phyloP scores from a whole-genome alignment of 768 basidiomycete genomes.

The Favolaschia claudopus region DNA sequence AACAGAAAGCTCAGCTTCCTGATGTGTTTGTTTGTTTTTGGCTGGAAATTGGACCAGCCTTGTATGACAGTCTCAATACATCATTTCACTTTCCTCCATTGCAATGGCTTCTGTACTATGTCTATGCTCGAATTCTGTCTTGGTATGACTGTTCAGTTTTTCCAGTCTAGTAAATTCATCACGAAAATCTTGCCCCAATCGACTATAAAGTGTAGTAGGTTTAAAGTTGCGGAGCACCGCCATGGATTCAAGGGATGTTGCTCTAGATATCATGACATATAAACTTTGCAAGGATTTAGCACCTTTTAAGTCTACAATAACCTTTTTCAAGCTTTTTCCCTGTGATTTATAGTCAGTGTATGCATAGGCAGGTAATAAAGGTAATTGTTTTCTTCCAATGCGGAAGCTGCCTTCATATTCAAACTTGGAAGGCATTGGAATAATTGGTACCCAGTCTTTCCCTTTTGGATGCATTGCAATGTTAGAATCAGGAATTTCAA shows the following conservation, averaged over 20 bases:
- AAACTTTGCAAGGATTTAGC: neutral
- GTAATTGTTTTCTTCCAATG: neutral
- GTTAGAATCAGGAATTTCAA: neutral
- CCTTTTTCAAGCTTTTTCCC: neutral
- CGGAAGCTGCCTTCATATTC: neutral
- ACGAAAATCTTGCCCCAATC: too few species aligned
- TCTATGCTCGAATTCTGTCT: too few species aligned
- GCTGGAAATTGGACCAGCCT: too few species aligned
- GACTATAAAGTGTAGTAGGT: too few species aligned
- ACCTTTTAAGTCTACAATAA: neutral
- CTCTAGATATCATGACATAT: neutral
- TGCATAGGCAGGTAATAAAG: neutral
- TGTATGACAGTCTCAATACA: too few species aligned
- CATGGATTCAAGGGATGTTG: neutral
- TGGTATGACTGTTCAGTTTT: too few species aligned
- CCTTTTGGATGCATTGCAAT: neutral
- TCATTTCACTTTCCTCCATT: too few species aligned
- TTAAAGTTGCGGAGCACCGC: neutral
- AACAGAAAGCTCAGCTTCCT: too few species aligned
- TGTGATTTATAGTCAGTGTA: conserved; percentile 2
- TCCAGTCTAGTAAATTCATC: too few species aligned
- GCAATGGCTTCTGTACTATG: too few species aligned
- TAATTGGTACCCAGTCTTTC: neutral
- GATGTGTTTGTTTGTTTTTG: too few species aligned
- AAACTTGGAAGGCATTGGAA: neutral